These are phyloP conservation scores for Scheffersomyces stambukii DNA, from an alignment of 1,139 yeast genomes.

Conservation along the genomic window DNA sequence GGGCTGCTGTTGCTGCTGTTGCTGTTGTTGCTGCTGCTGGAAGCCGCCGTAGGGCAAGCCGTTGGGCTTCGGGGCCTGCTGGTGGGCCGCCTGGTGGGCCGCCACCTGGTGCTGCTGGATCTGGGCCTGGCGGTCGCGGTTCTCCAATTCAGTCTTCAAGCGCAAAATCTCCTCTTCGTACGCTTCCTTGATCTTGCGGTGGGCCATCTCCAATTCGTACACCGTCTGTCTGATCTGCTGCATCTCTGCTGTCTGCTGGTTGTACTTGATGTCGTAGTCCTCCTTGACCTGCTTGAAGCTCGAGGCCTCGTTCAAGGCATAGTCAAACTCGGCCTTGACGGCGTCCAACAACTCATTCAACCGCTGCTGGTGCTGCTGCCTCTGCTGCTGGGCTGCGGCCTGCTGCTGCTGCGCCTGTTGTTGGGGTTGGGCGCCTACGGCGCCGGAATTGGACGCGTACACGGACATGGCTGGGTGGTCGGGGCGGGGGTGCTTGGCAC, in stretches of 20 bases:
- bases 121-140: conserved; percentile 53
- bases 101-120: conserved; percentile 14
- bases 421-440: conserved; percentile 17
- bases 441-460: conserved; percentile 33
- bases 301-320: conserved; percentile 81
- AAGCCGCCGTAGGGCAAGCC: neutral
- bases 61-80: neutral
- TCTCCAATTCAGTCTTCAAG: conserved; percentile 80
- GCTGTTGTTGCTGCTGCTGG: conserved; percentile 9
- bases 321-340: conserved; percentile 86
- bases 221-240: conserved; percentile 93
- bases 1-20: conserved; percentile 15
- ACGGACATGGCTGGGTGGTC: conserved; percentile 25
- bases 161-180: conserved; percentile 90
- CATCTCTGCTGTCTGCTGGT: conserved; percentile 91
- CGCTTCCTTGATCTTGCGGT: conserved; percentile 90
- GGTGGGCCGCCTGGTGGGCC: neutral
- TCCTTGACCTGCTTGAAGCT: conserved; percentile 88
- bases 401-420: conserved; percentile 16
- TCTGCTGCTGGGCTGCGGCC: conserved; percentile 23
- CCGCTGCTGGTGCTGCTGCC: conserved; percentile 50
- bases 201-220: conserved; percentile 90
- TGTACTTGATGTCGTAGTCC: conserved; percentile 85
- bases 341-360: conserved; percentile 82
- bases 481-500: neutral